phyloP scores from a whole-genome alignment of 2,329 filamentous ascomycete genomes.

The Fusarium napiforme region DNA sequence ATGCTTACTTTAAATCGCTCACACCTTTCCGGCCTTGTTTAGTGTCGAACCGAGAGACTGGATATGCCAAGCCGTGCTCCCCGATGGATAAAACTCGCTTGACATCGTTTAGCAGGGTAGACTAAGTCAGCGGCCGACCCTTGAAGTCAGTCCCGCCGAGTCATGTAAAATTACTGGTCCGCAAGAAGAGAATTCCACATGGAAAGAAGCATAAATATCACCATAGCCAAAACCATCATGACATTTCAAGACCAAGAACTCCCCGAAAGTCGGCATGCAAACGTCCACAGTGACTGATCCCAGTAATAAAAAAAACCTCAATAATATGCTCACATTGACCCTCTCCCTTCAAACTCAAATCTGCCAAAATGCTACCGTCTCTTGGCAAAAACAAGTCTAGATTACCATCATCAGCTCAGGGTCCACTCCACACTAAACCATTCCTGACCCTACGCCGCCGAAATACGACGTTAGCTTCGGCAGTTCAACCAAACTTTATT shows the following conservation, averaged over 20 bases:
- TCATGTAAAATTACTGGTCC: neutral
- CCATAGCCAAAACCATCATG: neutral
- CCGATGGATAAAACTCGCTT: neutral
- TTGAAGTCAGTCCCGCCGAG: neutral
- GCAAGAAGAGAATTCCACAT: neutral
- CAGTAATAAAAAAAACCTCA: fast-evolving
- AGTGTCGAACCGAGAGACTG: neutral
- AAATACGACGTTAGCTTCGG: neutral
- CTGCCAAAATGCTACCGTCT: neutral
- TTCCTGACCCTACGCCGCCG: neutral
- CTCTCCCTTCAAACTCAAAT: neutral
- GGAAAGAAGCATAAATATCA: neutral
- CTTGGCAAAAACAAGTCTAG: neutral
- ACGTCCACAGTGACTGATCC: too few relatives aligned
- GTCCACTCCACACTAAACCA: neutral
- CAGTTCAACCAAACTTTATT: neutral
- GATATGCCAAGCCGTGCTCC: neutral
- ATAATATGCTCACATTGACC: neutral
- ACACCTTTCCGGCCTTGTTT: neutral
- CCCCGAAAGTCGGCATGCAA: too few relatives aligned
- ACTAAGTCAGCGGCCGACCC: neutral
- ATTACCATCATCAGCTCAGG: neutral
- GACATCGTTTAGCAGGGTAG: neutral
- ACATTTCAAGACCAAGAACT: too few relatives aligned
- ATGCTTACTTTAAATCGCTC: neutral